These are phyloP conservation scores for Aspergillus bombycis DNA, from an alignment of 2,329 filamentous ascomycete genomes.

Conservation along the genomic window DNA sequence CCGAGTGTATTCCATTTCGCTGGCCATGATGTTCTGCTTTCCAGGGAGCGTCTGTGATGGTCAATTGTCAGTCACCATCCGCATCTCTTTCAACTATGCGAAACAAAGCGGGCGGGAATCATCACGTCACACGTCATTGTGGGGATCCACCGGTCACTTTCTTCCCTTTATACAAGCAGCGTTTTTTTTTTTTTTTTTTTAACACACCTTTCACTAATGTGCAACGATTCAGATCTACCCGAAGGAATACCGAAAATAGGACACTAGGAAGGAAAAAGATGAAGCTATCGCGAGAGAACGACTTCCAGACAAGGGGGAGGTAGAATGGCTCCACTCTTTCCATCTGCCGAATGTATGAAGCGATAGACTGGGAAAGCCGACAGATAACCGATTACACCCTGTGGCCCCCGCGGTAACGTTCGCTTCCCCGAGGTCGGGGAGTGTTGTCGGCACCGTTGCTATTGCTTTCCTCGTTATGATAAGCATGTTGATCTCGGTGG, in stretches of 20 bases:
- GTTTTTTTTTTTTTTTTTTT: neutral
- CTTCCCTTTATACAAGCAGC: neutral
- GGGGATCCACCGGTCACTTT: neutral
- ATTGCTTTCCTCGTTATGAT: neutral
- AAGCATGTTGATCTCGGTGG: neutral
- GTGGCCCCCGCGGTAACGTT: neutral
- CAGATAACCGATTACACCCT: conserved; percentile 17
- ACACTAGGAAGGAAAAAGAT: neutral
- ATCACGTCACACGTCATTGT: neutral
- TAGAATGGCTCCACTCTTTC: conserved; percentile 4
- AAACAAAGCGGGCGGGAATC: neutral
- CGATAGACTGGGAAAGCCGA: conserved; percentile 20
- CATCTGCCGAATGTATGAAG: conserved; percentile 25
- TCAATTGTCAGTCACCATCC: neutral
- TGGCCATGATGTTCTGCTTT: conserved; percentile 22
- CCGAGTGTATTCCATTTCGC: conserved; percentile 38
- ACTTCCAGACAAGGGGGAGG: neutral
- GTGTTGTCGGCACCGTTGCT: neutral
- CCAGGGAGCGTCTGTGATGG: neutral
- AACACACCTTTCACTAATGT: neutral
- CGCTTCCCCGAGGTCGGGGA: neutral
- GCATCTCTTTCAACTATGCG: neutral
- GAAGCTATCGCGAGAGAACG: neutral
- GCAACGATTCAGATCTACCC: neutral
- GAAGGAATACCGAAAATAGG: neutral